Base-by-base conservation (phyloP, 768 basidiomycete genomes). In the Filobasidium wieringae region DNA sequence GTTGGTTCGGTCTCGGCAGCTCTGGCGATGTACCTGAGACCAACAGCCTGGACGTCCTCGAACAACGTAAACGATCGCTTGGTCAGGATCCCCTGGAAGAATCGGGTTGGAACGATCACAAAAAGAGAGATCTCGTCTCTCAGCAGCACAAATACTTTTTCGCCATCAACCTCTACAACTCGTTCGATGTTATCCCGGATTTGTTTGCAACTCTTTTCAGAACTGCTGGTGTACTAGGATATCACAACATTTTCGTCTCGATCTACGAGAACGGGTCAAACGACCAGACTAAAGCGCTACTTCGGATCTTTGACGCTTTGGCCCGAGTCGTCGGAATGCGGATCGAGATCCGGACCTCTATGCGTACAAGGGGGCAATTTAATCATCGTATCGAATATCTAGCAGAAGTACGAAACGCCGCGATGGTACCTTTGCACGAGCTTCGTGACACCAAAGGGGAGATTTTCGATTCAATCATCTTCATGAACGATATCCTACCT, bases 331-430 rank as follows among this genome's bases (percentile, higher is more conserved):
- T 93, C 58, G 95, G 95, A 27, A 79, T 97, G 75, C 83, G 95
- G 52, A 82, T 99, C 61, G 87, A 85, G 66, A 97, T 99, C 68
- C 83, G 89, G 59, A 91, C 91, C 0, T 88, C 86, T 9, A 86
- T 84, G 78, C 84, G 95, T 61, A 92, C 87, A 9, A 80, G 93
- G 29, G 95, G 95, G 37, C 86, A 87, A 8, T 97, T 97, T 79
- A 93, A 93, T 75, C 95, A 99, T 73, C 92, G 95, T 53, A 99
- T 99, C 78, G 95, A 99, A 75, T 99, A 99, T 77, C 84, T 99
- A 53, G 95, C 95, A n/a, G 93, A 99, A 71, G 93, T 99, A n/a
- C 87, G 95, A 60, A 97, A 99, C 73, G 85, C 89, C 27, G 95
- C 95, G 14, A 87, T 99, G 72, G 90, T 87, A 1, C 95, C 95